phyloP scores from a whole-genome alignment of 495 filamentous ascomycete species.

The Delitschia confertaspora region DNA sequence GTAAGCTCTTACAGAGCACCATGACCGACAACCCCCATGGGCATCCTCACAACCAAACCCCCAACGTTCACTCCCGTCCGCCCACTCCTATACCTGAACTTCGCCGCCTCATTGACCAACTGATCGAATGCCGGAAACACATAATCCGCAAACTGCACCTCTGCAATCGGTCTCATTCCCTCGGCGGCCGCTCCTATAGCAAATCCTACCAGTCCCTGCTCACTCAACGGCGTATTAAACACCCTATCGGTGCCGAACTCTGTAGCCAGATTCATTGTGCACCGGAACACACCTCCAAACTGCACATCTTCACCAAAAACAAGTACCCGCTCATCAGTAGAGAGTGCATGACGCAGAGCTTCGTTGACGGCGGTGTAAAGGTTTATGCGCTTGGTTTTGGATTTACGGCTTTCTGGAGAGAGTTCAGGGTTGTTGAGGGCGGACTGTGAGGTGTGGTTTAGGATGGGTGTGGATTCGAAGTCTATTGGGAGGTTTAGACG shows the following conservation, averaged over 20 bases:
- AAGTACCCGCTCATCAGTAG: constrained; percentile 72
- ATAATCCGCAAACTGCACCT: constrained; percentile 98
- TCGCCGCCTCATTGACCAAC: constrained; percentile 93
- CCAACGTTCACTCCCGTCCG: constrained; percentile 41
- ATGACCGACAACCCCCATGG: constrained; percentile 89
- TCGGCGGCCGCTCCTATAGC: constrained; percentile 82
- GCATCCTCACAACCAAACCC: constrained; percentile 85
- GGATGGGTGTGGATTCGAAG: constrained; percentile 70
- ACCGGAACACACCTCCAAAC: constrained; percentile 94
- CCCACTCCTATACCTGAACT: constrained; percentile 82
- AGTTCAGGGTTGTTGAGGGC: constrained; percentile 62
- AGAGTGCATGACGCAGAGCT: constrained; percentile 72
- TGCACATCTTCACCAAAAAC: constrained; percentile 96
- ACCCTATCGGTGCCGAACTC: constrained; percentile 83
- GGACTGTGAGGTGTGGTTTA: constrained; percentile 65
- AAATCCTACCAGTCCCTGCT: constrained; percentile 93
- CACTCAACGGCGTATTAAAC: constrained; percentile 91
- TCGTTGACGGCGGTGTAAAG: constrained; percentile 89
- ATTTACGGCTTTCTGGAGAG: constrained; percentile 52
- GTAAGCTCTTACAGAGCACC: constrained; percentile 60
- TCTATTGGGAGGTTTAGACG: constrained; percentile 81
- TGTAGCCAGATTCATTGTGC: constrained; percentile 79
- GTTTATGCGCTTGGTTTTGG: constrained; percentile 73
- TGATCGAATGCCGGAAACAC: constrained; percentile 96
- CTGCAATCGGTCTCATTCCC: constrained; percentile 87